Percentiles rank a stretch among this genome's conserved stretches.
Conservation (phyloP, 805 yeast species). For the Wickerhamomyces queroliae region DNA sequence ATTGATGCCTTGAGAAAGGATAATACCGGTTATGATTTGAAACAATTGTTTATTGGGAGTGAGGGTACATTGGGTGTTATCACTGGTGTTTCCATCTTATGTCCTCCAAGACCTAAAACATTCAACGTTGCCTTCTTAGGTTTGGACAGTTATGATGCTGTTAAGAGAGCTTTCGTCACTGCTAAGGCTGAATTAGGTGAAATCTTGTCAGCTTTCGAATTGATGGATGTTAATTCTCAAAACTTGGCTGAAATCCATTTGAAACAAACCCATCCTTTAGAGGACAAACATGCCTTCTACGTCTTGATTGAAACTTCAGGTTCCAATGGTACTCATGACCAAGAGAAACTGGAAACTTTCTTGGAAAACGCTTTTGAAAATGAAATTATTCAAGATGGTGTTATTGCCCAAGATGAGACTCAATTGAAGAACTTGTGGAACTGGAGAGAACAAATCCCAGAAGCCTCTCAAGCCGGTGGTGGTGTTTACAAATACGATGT, state of each 20-base stretch:
- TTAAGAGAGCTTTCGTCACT: conserved; percentile 70
- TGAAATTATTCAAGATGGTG: conserved; percentile 86
- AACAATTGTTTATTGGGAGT: conserved; percentile 88
- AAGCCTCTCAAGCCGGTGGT: conserved; percentile 77
- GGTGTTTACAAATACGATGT: conserved; percentile 98
- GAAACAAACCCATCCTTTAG: conserved; percentile 69
- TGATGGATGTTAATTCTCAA: conserved; percentile 79
- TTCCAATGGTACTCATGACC: conserved; percentile 89
- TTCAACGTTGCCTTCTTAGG: conserved; percentile 88
- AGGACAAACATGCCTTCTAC: conserved; percentile 79
- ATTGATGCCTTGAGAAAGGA: conserved; percentile 87
- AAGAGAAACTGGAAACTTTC: conserved; percentile 79
- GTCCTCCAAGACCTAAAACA: conserved; percentile 84
- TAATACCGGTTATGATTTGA: conserved; percentile 91
- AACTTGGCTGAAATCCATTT: conserved; percentile 55
- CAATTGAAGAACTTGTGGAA: conserved; percentile 82
- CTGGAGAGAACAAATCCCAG: conserved; percentile 95
- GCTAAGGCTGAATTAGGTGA: conserved; percentile 80
- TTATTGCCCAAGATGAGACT: conserved; percentile 91
- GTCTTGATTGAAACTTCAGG: conserved; percentile 95
- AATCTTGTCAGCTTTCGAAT: conserved; percentile 87
- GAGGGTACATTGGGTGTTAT: conserved; percentile 91
- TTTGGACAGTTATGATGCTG: conserved; percentile 74
- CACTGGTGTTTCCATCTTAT: conserved; percentile 83
- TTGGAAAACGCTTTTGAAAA: conserved; percentile 81